Evolutionary conservation across 2,329 filamentous ascomycete species (phyloP), one percentile per base, ranked within the genome.

Genomic region (Fusarium sp.): DNA sequence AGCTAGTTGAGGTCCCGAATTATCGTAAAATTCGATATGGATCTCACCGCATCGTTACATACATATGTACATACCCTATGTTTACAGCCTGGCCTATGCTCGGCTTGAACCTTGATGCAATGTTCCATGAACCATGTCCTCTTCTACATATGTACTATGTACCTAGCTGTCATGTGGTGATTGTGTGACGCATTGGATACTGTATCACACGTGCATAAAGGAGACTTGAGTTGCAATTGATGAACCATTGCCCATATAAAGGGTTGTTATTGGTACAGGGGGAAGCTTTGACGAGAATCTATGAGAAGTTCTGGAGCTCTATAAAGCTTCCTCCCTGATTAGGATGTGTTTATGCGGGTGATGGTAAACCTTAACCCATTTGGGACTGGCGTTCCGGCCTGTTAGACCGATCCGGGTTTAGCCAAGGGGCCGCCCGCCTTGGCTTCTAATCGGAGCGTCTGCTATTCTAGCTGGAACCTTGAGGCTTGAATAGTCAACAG

Each of bases 341-440:
- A 48, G 68, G 60, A 63, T 58, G 45, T 51, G 53, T 29, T 62
- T 62, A 66, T 61, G 65, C 47, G 49, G 61, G 65, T 70, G 49
- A 49, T 54, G 30, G 40, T 4, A 41, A 44, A 29, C 60, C 34
- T 27, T 73, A 74, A 60, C 8, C 68, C 52, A n/a, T 22, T 56
- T 51, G 14, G 65, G 70, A n/a, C 41, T 73, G 64, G 72, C 11
- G 37, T 40, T 16, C 29, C 51, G 61, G 41, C 53, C 58, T 55
- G 52, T 20, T 52, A 24, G 48, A 60, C 11, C 67, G 69, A 74
- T 74, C 63, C 66, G 30, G 67, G 71, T 58, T 57, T 63, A 73
- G 61, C 62, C 60, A 62, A 61, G 58, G 61, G 57, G 65, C 57
- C 58, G 61, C 53, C 70, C 68, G 65, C 59, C 70, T 73, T 74